Base-by-base conservation (phyloP, 139 green algal genomes). In the Astrephomene gubernaculifera region DNA sequence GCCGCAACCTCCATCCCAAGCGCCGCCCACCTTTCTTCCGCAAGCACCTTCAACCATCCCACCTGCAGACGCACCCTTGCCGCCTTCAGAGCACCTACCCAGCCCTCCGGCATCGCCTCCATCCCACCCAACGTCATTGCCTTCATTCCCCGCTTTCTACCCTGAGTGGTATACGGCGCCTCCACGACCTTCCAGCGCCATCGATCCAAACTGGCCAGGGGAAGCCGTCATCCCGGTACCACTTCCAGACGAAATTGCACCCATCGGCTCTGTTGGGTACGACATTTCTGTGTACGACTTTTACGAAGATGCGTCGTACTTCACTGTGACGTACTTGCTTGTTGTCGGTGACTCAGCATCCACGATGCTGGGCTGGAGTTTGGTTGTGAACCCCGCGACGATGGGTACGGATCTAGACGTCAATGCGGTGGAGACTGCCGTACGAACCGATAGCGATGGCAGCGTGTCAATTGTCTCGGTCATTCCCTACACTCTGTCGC, bases 201-300 rank as follows among this genome's bases (percentile, higher is more conserved):
- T 63, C 14, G 31, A 60, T 27, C 54, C 74, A 4, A 27, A 70
- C 25, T 36, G 69, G 27, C 73, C 73, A 0, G 29, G 24, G 3
- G 35, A 24, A 5, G 25, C 41, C 35, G 25, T 70, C 4, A 10
- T 43, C 74, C 14, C 38, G 74, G 14, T 82, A 82, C n/a, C n/a
- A n/a, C n/a, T n/a, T n/a, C n/a, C n/a, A n/a, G n/a, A n/a, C n/a
- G n/a, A n/a, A n/a, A n/a, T n/a, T n/a, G n/a, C n/a, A n/a, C n/a
- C n/a, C n/a, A n/a, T n/a, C n/a, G n/a, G n/a, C n/a, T n/a, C n/a
- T n/a, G n/a, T n/a, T n/a, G n/a, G n/a, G n/a, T n/a, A n/a, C 74
- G 74, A 71, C 74, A 82, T 82, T 52, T 69, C 72, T 6, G 35
- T 49, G 54, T 81, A 69, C 49, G 33, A 61, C 53, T 53, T 33